Conservation (phyloP, 441 rosid species). For the Euphorbia schlechtendalii region DNA sequence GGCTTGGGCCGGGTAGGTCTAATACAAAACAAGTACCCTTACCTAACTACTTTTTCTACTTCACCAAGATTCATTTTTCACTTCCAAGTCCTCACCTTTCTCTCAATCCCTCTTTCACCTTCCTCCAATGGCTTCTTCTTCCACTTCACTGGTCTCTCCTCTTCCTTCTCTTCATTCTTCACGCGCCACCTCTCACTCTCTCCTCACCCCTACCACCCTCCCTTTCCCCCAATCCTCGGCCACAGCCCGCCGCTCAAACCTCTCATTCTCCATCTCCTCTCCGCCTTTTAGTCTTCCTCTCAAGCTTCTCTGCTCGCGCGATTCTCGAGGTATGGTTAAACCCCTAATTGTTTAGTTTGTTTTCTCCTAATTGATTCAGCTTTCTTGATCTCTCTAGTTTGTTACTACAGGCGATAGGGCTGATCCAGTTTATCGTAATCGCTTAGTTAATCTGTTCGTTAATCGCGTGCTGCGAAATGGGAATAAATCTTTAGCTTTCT, state of each 20-base stretch:
- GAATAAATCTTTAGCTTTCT: slow-evolving; percentile 25
- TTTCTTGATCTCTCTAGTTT: not conserved
- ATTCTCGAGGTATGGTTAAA: slow-evolving; percentile 36
- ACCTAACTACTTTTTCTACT: not conserved
- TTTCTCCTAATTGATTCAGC: not conserved
- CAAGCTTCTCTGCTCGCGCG: slow-evolving; percentile 29
- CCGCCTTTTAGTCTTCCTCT: slow-evolving; percentile 24
- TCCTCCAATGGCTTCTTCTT: slow-evolving; percentile 5
- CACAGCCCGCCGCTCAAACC: slow-evolving; percentile 11
- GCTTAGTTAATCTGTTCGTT: slow-evolving; percentile 21
- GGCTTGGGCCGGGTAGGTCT: too few relatives aligned
- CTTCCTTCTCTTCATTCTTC: slow-evolving; percentile 6
- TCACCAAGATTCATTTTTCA: not conserved
- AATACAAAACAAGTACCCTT: too few relatives aligned
- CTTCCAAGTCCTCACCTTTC: not conserved
- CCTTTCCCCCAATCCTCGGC: slow-evolving; percentile 24
- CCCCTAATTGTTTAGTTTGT: not conserved
- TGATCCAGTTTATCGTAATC: slow-evolving; percentile 25
- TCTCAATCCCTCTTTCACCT: not conserved
- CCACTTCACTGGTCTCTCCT: slow-evolving; percentile 20
- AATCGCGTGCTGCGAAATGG: slow-evolving; percentile 23
- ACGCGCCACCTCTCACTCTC: slow-evolving; percentile 15
- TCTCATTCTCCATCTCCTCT: slow-evolving; percentile 11
- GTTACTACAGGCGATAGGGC: slow-evolving; percentile 1
- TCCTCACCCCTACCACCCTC: slow-evolving; percentile 1